These are phyloP conservation scores for Penicillium psychrofluorescens DNA, from an alignment of 495 filamentous ascomycete genomes.

Conservation along the genomic window DNA sequence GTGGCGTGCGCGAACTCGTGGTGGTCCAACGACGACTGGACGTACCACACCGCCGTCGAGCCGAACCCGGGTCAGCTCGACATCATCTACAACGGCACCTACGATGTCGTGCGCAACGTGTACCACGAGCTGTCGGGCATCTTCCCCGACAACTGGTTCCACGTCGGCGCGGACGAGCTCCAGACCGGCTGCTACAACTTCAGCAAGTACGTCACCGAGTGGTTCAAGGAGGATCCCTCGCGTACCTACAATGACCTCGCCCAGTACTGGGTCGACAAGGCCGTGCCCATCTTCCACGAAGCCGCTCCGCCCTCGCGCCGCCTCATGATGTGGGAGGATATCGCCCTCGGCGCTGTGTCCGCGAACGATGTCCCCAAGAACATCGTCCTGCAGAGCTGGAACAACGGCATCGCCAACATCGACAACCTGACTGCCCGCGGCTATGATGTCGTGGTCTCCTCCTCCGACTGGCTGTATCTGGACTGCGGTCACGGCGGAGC, in stretches of 20 bases:
- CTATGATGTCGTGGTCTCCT: constrained; percentile 49
- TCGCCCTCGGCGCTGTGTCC: constrained; percentile 32
- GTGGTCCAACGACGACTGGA: constrained; percentile 50
- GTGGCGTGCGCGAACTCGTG: constrained; percentile 46
- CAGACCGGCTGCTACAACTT: constrained; percentile 49
- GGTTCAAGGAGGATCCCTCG: constrained; percentile 42
- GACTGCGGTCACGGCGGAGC: constrained; percentile 50
- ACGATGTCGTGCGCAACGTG: constrained; percentile 43
- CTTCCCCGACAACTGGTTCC: constrained; percentile 49
- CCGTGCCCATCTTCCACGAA: constrained; percentile 42
- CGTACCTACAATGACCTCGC: constrained; percentile 45
- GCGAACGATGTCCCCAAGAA: constrained; percentile 42
- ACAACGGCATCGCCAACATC: constrained; percentile 45
- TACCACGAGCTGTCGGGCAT: constrained; percentile 45
- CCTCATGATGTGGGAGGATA: constrained; percentile 53
- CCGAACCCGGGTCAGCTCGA: constrained; percentile 51
- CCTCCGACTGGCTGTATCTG: constrained; percentile 48
- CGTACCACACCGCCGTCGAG: constrained; percentile 47
- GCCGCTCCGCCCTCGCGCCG: constrained; percentile 26
- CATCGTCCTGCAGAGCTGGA: constrained; percentile 49
- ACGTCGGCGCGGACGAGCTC: constrained; percentile 48
- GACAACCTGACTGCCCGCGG: constrained; percentile 41
- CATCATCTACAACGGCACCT: constrained; percentile 47
- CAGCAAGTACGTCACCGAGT: constrained; percentile 35
- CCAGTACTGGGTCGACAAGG: constrained; percentile 49